Evolutionary conservation across 177 flowering plant genomes (phyloP).

Genomic region (Vitis hybrid): DNA sequence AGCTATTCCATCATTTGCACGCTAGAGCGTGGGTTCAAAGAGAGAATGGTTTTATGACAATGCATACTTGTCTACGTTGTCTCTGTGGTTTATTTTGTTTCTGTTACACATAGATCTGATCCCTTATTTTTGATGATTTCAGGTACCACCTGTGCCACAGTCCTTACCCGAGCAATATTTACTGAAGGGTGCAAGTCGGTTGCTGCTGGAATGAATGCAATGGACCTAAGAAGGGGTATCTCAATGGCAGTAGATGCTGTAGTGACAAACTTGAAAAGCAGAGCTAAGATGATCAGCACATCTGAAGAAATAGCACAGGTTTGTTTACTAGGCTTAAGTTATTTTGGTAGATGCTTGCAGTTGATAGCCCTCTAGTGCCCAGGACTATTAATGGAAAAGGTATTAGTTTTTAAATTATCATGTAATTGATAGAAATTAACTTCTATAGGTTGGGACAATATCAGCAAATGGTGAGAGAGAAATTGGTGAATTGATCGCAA

Average conservation of each 20-base stretch:
- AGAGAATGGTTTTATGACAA: background rate
- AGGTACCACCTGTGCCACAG: constrained; percentile 98
- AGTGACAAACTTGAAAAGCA: constrained; percentile 84
- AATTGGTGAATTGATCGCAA: constrained; percentile 96
- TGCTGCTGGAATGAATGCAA: constrained; percentile 99
- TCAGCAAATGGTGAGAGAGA: constrained; percentile 99
- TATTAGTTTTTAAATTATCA: no score
- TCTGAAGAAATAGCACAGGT: constrained; percentile 99
- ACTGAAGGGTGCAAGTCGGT: constrained; percentile 95
- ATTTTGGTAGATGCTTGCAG: background rate
- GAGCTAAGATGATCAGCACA: constrained; percentile 94
- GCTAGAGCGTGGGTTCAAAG: no score
- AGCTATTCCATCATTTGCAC: no score
- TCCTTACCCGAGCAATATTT: constrained; percentile 89
- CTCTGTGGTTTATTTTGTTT: background rate
- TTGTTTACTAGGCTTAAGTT: background rate
- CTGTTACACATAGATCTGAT: background rate
- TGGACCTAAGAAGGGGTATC: constrained; percentile 96
- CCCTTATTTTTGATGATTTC: constrained; percentile 9
- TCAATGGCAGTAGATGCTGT: constrained; percentile 96
- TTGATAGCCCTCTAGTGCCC: no score
- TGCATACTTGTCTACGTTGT: background rate
- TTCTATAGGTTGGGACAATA: constrained; percentile 85
- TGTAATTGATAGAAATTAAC: background rate
- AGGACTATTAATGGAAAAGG: no score